Conservation (phyloP, 371 early-diverging fungal genomes). For the Circinella umbellata region DNA sequence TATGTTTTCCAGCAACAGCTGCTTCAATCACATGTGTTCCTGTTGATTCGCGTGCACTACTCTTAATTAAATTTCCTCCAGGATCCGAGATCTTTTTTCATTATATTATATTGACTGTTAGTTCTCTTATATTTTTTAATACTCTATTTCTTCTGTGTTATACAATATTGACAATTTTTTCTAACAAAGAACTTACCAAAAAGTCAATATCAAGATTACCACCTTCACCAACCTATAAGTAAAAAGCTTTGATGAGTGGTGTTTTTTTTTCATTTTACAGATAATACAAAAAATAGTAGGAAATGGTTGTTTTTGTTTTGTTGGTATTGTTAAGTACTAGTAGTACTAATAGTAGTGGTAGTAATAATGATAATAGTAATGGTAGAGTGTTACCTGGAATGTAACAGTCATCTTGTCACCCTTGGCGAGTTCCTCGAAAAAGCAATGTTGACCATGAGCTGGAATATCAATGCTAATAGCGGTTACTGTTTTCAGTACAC, state of each 20-base stretch:
- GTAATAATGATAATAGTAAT: no score
- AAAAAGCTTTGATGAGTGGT: neutral
- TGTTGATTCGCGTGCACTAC: constrained; percentile 48
- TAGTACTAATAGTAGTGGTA: no score
- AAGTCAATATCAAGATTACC: constrained; percentile 75
- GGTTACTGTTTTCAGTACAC: constrained; percentile 2
- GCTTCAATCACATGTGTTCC: constrained; percentile 63
- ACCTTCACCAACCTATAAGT: constrained; percentile 66
- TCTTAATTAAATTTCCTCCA: constrained; percentile 47
- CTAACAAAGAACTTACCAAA: constrained; percentile 51
- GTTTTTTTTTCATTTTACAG: no score
- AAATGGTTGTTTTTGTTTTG: no score
- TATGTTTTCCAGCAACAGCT: constrained; percentile 57
- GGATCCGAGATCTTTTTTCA: constrained; percentile 62
- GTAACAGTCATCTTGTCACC: constrained; percentile 68
- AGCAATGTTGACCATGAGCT: constrained; percentile 61
- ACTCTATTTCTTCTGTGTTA: neutral
- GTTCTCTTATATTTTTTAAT: neutral
- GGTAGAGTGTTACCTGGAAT: constrained; percentile 53
- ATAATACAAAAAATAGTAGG: no score
- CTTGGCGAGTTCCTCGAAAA: constrained; percentile 60
- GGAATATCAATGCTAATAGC: constrained; percentile 50
- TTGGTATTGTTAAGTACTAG: no score
- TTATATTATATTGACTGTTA: neutral
- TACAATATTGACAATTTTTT: no score